A percentile compares a stretch with the other conserved stretches of the same genome.
Conservation (phyloP, 2,329 filamentous ascomycete species). For the Westerdykella ornata region DNA sequence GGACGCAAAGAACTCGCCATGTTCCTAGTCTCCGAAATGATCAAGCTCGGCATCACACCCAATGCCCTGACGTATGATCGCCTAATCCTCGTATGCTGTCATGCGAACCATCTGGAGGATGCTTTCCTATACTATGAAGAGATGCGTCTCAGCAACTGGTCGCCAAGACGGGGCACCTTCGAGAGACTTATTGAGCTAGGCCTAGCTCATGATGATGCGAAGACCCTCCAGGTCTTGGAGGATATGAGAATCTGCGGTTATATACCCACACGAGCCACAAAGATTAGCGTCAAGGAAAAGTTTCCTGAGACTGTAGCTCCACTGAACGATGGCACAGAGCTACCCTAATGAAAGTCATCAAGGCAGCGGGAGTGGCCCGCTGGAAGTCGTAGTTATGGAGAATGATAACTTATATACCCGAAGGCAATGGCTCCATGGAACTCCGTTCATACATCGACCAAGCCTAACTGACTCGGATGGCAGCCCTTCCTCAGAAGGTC, state of each 20-base stretch:
- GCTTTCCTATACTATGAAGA: slow-evolving; percentile 47
- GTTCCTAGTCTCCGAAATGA: slow-evolving; percentile 58
- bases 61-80: slow-evolving; percentile 57
- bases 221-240: slow-evolving; percentile 25
- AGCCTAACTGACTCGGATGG: too few relatives aligned
- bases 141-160: slow-evolving; percentile 37
- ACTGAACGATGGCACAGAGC: too few relatives aligned
- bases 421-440: too few relatives aligned
- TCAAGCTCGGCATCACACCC: slow-evolving; percentile 48
- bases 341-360: too few relatives aligned
- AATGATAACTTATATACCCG: too few relatives aligned
- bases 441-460: too few relatives aligned
- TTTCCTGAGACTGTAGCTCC: background rate
- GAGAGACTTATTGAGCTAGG: slow-evolving; percentile 23
- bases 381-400: too few relatives aligned
- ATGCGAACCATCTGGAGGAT: slow-evolving; percentile 36
- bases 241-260: slow-evolving; percentile 21
- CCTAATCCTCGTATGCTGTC: slow-evolving; percentile 52
- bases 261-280: background rate
- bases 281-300: slow-evolving; percentile 1
- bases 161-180: slow-evolving; percentile 29
- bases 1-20: slow-evolving; percentile 51
- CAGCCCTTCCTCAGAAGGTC: too few relatives aligned
- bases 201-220: slow-evolving; percentile 22
- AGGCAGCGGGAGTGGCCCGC: too few relatives aligned